Percentiles rank a stretch among this genome's conserved stretches.
These are phyloP conservation scores for Eucalyptus marginata DNA, from an alignment of 345 rosid genomes.

Conservation along the genomic window DNA sequence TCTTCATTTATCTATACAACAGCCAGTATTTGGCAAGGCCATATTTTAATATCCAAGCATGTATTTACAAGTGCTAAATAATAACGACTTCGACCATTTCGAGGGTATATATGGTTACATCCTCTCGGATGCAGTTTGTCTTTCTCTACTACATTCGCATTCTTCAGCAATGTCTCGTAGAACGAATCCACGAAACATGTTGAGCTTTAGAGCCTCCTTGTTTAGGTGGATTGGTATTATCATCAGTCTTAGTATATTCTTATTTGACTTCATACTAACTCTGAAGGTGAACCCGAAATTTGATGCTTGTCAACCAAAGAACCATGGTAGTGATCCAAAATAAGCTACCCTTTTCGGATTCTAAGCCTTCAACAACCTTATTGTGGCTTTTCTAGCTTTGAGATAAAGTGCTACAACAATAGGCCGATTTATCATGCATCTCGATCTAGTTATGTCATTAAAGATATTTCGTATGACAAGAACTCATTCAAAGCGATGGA, in stretches of 20 bases:
- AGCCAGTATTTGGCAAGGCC: neutral
- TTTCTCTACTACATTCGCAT: neutral
- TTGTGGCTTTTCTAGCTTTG: conserved; percentile 14
- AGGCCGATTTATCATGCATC: conserved; percentile 2
- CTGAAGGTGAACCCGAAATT: neutral
- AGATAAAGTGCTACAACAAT: neutral
- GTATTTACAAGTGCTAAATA: neutral
- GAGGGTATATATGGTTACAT: neutral
- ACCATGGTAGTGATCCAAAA: conserved; percentile 5
- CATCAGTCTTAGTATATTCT: neutral
- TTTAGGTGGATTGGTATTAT: neutral
- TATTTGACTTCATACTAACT: neutral
- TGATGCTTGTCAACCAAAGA: conserved; percentile 10
- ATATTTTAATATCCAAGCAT: neutral
- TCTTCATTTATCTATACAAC: neutral
- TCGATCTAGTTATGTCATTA: neutral
- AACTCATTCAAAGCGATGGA: neutral
- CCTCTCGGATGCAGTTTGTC: neutral
- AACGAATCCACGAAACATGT: neutral
- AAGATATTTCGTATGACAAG: neutral
- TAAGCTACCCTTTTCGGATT: conserved; percentile 18
- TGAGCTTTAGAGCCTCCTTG: neutral
- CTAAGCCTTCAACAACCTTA: neutral
- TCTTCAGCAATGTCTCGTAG: neutral
- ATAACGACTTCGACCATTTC: fast-evolving